These are phyloP conservation scores for Trichoderma semiorbis DNA, from an alignment of 2,329 filamentous ascomycete species.

Conservation along the genomic window DNA sequence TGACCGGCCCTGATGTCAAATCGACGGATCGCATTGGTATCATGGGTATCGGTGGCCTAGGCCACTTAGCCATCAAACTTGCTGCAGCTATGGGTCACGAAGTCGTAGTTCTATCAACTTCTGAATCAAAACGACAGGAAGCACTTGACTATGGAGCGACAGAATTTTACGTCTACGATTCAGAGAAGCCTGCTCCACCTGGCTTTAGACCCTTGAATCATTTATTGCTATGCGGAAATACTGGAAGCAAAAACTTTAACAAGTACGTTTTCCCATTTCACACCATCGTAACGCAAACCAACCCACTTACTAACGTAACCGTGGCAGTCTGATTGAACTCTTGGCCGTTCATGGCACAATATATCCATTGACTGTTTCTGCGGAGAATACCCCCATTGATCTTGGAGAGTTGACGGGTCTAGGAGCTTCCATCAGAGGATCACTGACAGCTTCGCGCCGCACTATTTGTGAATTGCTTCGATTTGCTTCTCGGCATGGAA, in stretches of 20 bases:
- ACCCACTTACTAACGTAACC: neutral
- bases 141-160: neutral
- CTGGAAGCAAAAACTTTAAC: neutral
- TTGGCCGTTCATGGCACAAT: neutral
- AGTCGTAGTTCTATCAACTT: neutral
- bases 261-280: neutral
- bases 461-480: neutral
- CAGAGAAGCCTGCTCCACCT: neutral
- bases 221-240: neutral
- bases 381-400: neutral
- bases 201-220: neutral
- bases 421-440: neutral
- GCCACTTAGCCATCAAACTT: slow-evolving; percentile 1
- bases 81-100: neutral
- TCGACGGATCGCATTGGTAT: neutral
- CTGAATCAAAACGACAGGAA: neutral
- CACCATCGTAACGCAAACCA: neutral
- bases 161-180: neutral
- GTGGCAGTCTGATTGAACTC: neutral
- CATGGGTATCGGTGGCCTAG: slow-evolving; percentile 1
- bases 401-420: neutral
- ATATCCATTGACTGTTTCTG: neutral
- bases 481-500: neutral
- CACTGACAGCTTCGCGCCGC: neutral
- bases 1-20: neutral